Conservation (phyloP, 108 stramenopile genomes). For the Pinguiococcus pyrenoidosus region DNA sequence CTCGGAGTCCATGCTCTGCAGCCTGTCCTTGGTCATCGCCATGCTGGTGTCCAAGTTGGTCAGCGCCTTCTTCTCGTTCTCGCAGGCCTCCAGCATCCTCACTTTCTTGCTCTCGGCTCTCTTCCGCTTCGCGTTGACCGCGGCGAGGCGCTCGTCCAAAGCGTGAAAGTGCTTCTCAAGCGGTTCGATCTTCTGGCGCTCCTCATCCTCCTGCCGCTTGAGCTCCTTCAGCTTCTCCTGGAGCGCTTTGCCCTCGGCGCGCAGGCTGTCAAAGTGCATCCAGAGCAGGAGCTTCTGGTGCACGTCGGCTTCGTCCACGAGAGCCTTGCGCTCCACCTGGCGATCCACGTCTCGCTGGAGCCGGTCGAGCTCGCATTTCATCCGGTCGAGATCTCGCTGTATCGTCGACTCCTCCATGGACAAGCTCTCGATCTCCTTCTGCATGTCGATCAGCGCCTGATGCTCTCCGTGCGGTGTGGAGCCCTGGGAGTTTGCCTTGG, state of each 20-base stretch:
- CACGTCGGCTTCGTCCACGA: conserved; percentile 41
- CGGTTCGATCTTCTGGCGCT: not conserved
- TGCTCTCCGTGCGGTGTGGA: too few relatives aligned
- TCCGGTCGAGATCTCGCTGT: conserved; percentile 29
- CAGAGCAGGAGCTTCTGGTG: conserved; percentile 51
- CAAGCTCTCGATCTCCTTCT: conserved; percentile 47
- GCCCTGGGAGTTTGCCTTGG: too few relatives aligned
- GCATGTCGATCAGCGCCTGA: conserved; percentile 71
- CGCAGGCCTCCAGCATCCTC: too few relatives aligned
- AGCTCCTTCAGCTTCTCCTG: conserved; percentile 29
- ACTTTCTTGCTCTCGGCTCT: too few relatives aligned
- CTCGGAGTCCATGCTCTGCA: too few relatives aligned
- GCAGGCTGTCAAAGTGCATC: conserved; percentile 43
- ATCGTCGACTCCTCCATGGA: too few relatives aligned
- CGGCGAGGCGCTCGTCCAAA: too few relatives aligned
- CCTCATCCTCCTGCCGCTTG: not conserved
- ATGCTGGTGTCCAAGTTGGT: too few relatives aligned
- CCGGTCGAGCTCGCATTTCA: conserved; percentile 39
- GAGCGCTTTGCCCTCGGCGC: not conserved
- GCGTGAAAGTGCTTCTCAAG: too few relatives aligned
- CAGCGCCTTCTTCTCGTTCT: too few relatives aligned
- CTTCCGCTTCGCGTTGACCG: too few relatives aligned
- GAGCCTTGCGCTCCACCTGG: conserved; percentile 50
- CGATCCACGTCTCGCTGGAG: conserved; percentile 51
- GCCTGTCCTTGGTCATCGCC: too few relatives aligned